Evolutionary conservation across 768 basidiomycete species (phyloP).

Genomic region (Russula earlei): DNA sequence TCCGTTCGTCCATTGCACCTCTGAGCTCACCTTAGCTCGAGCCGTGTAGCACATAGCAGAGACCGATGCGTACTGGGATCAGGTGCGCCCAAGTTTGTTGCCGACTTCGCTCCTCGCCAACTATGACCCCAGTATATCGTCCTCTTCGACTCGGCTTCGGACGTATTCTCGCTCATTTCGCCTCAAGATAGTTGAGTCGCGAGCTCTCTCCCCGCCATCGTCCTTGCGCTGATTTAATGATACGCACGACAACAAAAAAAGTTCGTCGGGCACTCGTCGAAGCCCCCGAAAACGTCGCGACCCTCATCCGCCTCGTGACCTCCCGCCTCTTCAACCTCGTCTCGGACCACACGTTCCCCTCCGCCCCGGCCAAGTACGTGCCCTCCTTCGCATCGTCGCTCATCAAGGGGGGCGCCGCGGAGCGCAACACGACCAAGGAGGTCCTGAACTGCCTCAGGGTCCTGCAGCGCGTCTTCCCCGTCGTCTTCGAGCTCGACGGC

Average conservation of each 20-base stretch:
- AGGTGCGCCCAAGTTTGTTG: conserved; percentile 39
- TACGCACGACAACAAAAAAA: conserved; percentile 28
- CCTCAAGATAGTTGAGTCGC: background rate
- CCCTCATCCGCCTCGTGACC: conserved; percentile 64
- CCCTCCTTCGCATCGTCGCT: conserved; percentile 61
- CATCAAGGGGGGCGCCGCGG: conserved; percentile 47
- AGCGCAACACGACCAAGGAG: conserved; percentile 70
- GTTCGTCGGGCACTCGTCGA: conserved; percentile 75
- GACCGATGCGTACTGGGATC: conserved; percentile 82
- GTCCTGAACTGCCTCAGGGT: conserved; percentile 89
- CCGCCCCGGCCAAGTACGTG: conserved; percentile 44
- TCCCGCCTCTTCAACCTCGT: conserved; percentile 64
- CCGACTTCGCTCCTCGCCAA: no score
- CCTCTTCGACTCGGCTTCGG: conserved; percentile 82
- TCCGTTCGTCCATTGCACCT: no score
- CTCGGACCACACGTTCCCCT: conserved; percentile 74
- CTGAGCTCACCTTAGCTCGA: background rate
- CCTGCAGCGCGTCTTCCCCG: conserved; percentile 79
- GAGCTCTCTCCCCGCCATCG: no score
- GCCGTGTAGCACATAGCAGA: conserved; percentile 55
- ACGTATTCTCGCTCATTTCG: conserved; percentile 66
- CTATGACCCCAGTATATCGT: conserved; percentile 51
- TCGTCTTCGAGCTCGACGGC: conserved; percentile 75
- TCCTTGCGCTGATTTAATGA: background rate
- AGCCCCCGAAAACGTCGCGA: conserved; percentile 80